Percentiles rank a stretch among this genome's conserved stretches.
Evolutionary conservation across 2,329 filamentous ascomycete genomes (phyloP).

Genomic region (Clarireedia hainanense): DNA sequence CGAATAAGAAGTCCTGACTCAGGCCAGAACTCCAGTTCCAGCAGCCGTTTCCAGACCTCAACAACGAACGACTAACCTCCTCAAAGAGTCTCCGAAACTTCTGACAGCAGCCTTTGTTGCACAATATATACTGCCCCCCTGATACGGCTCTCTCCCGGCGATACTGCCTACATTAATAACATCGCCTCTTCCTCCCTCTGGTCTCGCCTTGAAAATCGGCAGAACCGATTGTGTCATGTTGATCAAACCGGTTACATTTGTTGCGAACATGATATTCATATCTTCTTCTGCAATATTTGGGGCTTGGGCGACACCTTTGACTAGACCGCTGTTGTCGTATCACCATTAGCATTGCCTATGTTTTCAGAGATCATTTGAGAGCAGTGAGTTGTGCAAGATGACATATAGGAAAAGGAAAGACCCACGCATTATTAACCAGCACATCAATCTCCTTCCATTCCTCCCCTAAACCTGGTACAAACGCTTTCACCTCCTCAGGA

Average conservation of each 20-base stretch:
- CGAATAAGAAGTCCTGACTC: too few relatives aligned
- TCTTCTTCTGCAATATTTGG: constrained; percentile 77
- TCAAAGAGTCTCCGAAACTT: constrained; percentile 73
- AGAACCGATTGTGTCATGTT: constrained; percentile 92
- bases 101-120: constrained; percentile 85
- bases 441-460: constrained; percentile 83
- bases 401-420: constrained; percentile 13
- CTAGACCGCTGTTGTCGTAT: constrained; percentile 57
- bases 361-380: neutral
- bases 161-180: constrained; percentile 95
- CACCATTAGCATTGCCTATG: neutral
- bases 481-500: constrained; percentile 61
- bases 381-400: neutral
- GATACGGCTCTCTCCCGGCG: constrained; percentile 80
- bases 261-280: constrained; percentile 79
- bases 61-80: constrained; percentile 37
- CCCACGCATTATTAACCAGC: constrained; percentile 92
- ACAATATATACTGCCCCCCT: constrained; percentile 85
- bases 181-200: constrained; percentile 72
- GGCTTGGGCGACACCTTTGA: constrained; percentile 79
- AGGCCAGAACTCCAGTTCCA: too few relatives aligned
- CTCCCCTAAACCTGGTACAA: constrained; percentile 66
- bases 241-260: constrained; percentile 91
- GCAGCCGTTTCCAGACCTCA: too few relatives aligned
- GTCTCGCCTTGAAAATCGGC: constrained; percentile 64